Evolutionary conservation across 2,329 filamentous ascomycete genomes (phyloP), one percentile per base, ranked within the genome.

Genomic region (Claviceps quebecensis): DNA sequence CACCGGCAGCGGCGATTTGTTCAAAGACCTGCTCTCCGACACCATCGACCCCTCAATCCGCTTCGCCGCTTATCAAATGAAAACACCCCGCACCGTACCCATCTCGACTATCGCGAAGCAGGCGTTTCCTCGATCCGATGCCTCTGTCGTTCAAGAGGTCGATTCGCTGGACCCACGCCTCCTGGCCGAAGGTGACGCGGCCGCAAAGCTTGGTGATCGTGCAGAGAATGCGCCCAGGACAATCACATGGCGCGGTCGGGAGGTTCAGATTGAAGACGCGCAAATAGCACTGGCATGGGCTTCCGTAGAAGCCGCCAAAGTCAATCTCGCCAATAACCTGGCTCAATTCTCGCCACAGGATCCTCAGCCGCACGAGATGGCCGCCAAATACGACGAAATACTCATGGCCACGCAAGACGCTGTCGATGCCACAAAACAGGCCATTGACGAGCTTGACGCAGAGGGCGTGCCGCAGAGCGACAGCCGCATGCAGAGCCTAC

Each of bases 1-100:
- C 29, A 55, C 79, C 70, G 55, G 65, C 37, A 67, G 71, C 17
- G 83, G 81, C 55, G 91, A 95, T 53, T 72, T 86, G 38, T 93
- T 87, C 73, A 89, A 86, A 63, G 91, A 97, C 55, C 75, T 96
- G 23, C 72, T 98, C 52, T 81, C 84, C 47, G 83, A 86, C 60
- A 94, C 86, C 4, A 83, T 95, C 55, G 93, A 98, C 64, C 90
- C 90, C 2, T 95, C 89, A 55, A 87, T 98, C 60, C 84, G 91
- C 56, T 97, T 94, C 66, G 90, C 90, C 38, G 89, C 93, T 17
- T 97, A 97, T 65, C 89, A 95, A 67, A 77, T 89, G 64, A 86
- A 91, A 64, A 79, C 95, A 36, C 86, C 91, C 0, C 82, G 93
- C 44, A 95, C 89, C 2, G 79, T 89, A 50, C 83, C 90, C 2